These are phyloP conservation scores for Diaporthe sp. DNA, from an alignment of 2,329 filamentous ascomycete species.

Conservation along the genomic window DNA sequence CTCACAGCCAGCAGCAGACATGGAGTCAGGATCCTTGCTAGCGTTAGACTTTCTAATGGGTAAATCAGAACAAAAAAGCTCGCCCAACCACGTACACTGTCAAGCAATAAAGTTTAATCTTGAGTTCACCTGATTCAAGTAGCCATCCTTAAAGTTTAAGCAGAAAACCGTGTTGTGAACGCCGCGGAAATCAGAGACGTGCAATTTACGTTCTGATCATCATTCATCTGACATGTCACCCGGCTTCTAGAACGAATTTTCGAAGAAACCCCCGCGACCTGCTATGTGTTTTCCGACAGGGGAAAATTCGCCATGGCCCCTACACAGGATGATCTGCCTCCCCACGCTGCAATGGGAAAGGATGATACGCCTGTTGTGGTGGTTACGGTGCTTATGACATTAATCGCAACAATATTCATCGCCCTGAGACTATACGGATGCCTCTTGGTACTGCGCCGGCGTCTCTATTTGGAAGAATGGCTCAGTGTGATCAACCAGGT, in stretches of 20 bases:
- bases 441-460: neutral
- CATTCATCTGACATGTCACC: neutral
- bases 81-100: neutral
- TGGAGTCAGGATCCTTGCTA: neutral
- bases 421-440: neutral
- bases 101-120: neutral
- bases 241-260: neutral
- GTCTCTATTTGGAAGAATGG: slow-evolving; percentile 16
- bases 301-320: neutral
- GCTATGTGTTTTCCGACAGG: neutral
- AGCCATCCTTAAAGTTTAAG: neutral
- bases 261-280: neutral
- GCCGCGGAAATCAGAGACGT: neutral
- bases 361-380: neutral
- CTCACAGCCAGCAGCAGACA: neutral
- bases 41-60: neutral
- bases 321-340: neutral
- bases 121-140: neutral
- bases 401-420: slow-evolving; percentile 1
- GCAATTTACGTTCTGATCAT: neutral
- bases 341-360: neutral
- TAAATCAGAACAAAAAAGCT: too few relatives aligned
- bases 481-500: slow-evolving; percentile 26
- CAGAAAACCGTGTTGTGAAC: neutral
- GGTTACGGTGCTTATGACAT: slow-evolving; percentile 6